Percentiles rank a stretch among this genome's conserved stretches.
Conservation (phyloP, 2,329 filamentous ascomycete species). For the Lasiodiplodia citricola region DNA sequence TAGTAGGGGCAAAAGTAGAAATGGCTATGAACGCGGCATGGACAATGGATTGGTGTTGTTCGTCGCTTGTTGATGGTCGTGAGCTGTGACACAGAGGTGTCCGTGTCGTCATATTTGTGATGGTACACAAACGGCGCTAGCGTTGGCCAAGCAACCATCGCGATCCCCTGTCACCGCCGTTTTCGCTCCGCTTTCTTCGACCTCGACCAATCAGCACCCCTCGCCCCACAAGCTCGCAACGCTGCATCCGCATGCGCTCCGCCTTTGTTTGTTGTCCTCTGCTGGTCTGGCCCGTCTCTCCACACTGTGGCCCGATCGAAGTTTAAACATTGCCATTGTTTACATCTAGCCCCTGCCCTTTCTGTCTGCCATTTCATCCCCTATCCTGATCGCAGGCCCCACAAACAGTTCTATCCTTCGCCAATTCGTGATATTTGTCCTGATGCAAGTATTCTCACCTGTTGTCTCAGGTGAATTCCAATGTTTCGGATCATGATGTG, state of each 20-base stretch:
- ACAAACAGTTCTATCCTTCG: neutral
- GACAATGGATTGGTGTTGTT: constrained; percentile 13
- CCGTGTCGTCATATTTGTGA: constrained; percentile 7
- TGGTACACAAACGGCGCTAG: neutral
- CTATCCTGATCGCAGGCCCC: neutral
- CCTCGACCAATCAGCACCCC: neutral
- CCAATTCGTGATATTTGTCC: too few relatives aligned
- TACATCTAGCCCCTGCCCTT: neutral
- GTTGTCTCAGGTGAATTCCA: too few relatives aligned
- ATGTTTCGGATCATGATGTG: too few relatives aligned
- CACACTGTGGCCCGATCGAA: neutral
- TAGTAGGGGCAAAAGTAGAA: constrained; percentile 13
- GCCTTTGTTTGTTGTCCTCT: constrained; percentile 11
- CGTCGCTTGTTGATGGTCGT: constrained; percentile 16
- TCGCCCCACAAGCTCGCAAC: neutral
- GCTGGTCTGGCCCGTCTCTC: neutral
- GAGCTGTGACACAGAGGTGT: neutral
- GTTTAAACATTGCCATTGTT: neutral
- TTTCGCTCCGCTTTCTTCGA: neutral
- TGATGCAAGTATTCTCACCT: too few relatives aligned
- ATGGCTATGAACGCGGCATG: constrained; percentile 16
- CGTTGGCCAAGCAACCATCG: constrained; percentile 19
- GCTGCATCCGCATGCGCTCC: constrained; percentile 1
- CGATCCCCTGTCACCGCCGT: neutral
- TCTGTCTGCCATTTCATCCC: neutral